These are phyloP conservation scores for Purpureocillium lavendulum DNA, from an alignment of 2,329 filamentous ascomycete species.

Conservation along the genomic window DNA sequence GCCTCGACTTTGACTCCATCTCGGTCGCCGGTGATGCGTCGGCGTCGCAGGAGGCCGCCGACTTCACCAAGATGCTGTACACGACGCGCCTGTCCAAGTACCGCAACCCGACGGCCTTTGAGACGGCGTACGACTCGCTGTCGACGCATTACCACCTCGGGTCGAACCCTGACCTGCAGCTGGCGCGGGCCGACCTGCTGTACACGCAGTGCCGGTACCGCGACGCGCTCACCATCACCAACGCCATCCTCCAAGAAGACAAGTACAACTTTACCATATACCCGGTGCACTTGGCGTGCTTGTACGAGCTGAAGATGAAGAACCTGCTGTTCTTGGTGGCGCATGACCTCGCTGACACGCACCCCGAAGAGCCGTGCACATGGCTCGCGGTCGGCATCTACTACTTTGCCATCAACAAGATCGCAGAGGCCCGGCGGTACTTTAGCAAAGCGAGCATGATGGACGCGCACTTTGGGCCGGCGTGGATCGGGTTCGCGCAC, in stretches of 20 bases:
- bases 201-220: constrained; percentile 93
- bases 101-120: constrained; percentile 74
- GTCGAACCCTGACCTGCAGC: constrained; percentile 79
- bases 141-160: constrained; percentile 88
- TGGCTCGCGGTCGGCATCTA: constrained; percentile 95
- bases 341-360: constrained; percentile 85
- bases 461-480: constrained; percentile 93
- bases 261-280: constrained; percentile 86
- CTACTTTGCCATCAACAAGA: constrained; percentile 81
- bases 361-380: constrained; percentile 82
- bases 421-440: constrained; percentile 88
- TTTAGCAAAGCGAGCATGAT: constrained; percentile 97
- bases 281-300: constrained; percentile 82
- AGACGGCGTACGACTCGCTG: constrained; percentile 78
- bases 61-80: constrained; percentile 94
- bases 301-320: constrained; percentile 79
- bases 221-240: constrained; percentile 77
- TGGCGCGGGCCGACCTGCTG: constrained; percentile 81
- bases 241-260: constrained; percentile 71
- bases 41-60: constrained; percentile 73
- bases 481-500: constrained; percentile 98
- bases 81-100: constrained; percentile 95
- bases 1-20: constrained; percentile 83
- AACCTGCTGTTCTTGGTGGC: constrained; percentile 87
- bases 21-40: constrained; percentile 55